phyloP scores from a whole-genome alignment of 2,329 filamentous ascomycete species.

The Aspergillus bombycis region DNA sequence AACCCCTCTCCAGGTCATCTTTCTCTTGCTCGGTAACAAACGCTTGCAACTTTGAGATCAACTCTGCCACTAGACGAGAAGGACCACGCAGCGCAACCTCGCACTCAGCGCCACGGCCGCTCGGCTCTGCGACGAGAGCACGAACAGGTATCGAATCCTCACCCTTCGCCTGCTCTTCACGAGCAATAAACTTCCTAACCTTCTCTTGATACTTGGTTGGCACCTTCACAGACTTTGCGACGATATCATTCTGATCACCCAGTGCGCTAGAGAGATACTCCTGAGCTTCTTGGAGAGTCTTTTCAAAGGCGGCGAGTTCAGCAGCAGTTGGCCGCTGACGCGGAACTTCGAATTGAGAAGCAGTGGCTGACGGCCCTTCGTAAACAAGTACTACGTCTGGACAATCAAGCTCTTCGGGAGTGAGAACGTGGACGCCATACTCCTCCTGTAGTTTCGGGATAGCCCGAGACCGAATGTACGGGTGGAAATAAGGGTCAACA shows the following conservation, averaged over 20 bases:
- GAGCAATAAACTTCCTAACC: conserved; percentile 61
- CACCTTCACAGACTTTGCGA: conserved; percentile 56
- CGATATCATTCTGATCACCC: conserved; percentile 58
- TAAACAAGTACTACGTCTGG: conserved; percentile 54
- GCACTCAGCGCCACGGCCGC: conserved; percentile 35
- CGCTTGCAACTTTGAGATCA: conserved; percentile 71
- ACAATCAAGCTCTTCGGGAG: conserved; percentile 49
- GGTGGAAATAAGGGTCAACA: conserved; percentile 54
- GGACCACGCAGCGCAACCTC: conserved; percentile 77
- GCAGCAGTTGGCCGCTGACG: conserved; percentile 58
- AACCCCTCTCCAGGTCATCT: conserved; percentile 91
- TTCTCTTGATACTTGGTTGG: conserved; percentile 67
- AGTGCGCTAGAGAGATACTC: conserved; percentile 58
- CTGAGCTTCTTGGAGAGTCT: conserved; percentile 61
- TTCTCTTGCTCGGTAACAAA: conserved; percentile 88
- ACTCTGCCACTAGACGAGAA: conserved; percentile 68
- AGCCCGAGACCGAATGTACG: conserved; percentile 47
- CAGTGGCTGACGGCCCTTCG: conserved; percentile 48
- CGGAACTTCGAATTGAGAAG: conserved; percentile 57
- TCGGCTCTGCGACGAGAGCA: conserved; percentile 51
- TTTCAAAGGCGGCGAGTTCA: conserved; percentile 60
- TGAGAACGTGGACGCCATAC: conserved; percentile 52
- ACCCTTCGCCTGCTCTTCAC: conserved; percentile 56
- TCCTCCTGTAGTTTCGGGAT: conserved; percentile 43
- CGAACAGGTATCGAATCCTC: conserved; percentile 60